These are phyloP conservation scores for Aspergillus steynii DNA, from an alignment of 495 filamentous ascomycete species.

Conservation along the genomic window DNA sequence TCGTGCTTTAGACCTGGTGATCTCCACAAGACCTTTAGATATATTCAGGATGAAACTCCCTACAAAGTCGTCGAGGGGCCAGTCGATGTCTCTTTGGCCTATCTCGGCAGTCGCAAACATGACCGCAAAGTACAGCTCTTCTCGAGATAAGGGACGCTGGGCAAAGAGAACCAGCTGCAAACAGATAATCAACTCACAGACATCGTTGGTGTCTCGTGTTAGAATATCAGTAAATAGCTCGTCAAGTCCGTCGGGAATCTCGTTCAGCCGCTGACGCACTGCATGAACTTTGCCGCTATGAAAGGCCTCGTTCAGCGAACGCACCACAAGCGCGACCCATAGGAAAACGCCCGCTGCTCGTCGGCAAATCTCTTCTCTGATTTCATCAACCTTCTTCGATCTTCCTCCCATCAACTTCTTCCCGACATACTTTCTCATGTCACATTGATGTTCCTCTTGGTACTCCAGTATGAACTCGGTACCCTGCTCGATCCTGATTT, in stretches of 20 bases:
- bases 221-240: slow-evolving; percentile 43
- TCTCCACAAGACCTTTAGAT: slow-evolving; percentile 48
- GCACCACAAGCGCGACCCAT: slow-evolving; percentile 47
- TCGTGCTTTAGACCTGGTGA: slow-evolving; percentile 21
- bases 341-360: slow-evolving; percentile 48
- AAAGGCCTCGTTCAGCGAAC: slow-evolving; percentile 43
- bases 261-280: slow-evolving; percentile 25
- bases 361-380: slow-evolving; percentile 26
- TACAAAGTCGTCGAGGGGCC: too few species aligned
- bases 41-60: slow-evolving; percentile 33
- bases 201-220: slow-evolving; percentile 23
- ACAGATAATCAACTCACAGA: slow-evolving; percentile 28
- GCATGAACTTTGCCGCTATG: slow-evolving; percentile 19
- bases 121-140: slow-evolving; percentile 38
- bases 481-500: slow-evolving; percentile 37
- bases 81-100: slow-evolving; percentile 16
- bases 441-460: slow-evolving; percentile 28
- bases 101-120: slow-evolving; percentile 16
- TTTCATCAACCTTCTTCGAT: slow-evolving; percentile 11
- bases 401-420: slow-evolving; percentile 24
- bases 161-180: slow-evolving; percentile 40
- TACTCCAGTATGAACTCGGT: slow-evolving; percentile 27
- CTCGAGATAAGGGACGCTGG: slow-evolving; percentile 23
- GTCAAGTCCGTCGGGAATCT: slow-evolving; percentile 34
- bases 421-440: slow-evolving; percentile 27